These are phyloP conservation scores for Stentor roeselii DNA, from an alignment of 73 alveolate species.

Conservation along the genomic window DNA sequence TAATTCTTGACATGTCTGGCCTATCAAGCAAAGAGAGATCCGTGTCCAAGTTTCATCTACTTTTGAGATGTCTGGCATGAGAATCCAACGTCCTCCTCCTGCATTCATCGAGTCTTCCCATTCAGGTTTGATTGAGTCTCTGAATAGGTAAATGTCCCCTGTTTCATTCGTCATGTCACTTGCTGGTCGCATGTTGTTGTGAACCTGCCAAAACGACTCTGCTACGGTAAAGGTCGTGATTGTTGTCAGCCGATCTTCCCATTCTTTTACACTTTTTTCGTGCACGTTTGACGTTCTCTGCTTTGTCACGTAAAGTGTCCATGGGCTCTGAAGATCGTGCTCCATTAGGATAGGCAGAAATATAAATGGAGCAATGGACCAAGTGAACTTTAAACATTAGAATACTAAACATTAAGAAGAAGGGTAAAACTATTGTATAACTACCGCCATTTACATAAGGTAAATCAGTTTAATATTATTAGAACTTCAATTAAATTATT, in stretches of 20 bases:
- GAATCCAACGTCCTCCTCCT: constrained; percentile 16
- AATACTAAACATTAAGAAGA: too few relatives aligned
- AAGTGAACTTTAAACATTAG: too few relatives aligned
- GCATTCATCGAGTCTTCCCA: constrained; percentile 21
- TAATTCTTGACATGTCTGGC: neutral
- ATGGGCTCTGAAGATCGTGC: neutral
- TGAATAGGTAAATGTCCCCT: constrained; percentile 1
- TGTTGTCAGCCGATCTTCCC: constrained; percentile 17
- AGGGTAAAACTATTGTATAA: too few relatives aligned
- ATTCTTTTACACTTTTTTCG: neutral
- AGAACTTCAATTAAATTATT: too few relatives aligned
- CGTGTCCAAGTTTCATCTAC: neutral
- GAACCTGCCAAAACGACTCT: constrained; percentile 14
- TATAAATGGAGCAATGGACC: too few relatives aligned
- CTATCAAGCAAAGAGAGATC: neutral
- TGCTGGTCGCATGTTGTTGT: neutral
- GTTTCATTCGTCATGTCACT: neutral
- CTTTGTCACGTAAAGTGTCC: neutral
- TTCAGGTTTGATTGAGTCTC: neutral
- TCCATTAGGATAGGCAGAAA: too few relatives aligned
- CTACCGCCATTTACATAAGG: too few relatives aligned
- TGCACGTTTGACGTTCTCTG: too few relatives aligned
- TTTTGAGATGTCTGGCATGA: constrained; percentile 2
- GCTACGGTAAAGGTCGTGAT: neutral
- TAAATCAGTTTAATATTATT: too few relatives aligned